Conservation (phyloP, 768 basidiomycete genomes). For the Boletus edulis region DNA sequence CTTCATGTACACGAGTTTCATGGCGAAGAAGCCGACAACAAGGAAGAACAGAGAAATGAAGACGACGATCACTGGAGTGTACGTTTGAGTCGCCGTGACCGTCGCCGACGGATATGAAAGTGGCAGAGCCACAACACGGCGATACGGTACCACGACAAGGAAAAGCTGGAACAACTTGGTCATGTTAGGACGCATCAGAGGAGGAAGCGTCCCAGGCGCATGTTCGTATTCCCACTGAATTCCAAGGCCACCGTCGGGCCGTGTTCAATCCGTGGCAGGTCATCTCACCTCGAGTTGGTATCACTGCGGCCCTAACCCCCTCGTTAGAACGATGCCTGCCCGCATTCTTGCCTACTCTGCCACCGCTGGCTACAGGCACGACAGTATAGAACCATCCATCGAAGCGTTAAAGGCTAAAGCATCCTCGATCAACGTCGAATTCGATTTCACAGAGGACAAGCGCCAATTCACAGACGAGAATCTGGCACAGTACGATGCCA, state of each 20-base stretch:
- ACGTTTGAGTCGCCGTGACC: background rate
- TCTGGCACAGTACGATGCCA: slow-evolving; percentile 56
- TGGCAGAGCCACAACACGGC: slow-evolving; percentile 14
- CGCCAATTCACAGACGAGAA: slow-evolving; percentile 52
- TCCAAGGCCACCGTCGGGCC: no score
- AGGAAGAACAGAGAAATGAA: slow-evolving; percentile 18
- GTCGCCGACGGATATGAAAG: background rate
- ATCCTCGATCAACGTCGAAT: slow-evolving; percentile 46
- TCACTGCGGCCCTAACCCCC: no score
- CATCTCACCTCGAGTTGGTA: background rate
- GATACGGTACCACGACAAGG: background rate
- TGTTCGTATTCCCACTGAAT: slow-evolving; percentile 16
- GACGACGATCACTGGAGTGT: slow-evolving; percentile 12
- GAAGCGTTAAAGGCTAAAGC: slow-evolving; percentile 48
- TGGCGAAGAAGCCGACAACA: slow-evolving; percentile 9
- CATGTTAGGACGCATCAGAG: slow-evolving; percentile 1
- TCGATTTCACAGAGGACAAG: slow-evolving; percentile 66
- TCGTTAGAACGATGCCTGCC: slow-evolving; percentile 21
- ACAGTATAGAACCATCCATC: slow-evolving; percentile 72
- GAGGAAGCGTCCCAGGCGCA: background rate
- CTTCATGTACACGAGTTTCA: slow-evolving; percentile 30
- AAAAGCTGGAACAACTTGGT: background rate
- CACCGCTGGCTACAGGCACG: slow-evolving; percentile 64
- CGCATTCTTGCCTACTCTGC: slow-evolving; percentile 59
- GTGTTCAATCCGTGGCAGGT: no score